These are phyloP conservation scores for Polygonum aviculare DNA, from an alignment of 148 eudicot species.

Conservation along the genomic window DNA sequence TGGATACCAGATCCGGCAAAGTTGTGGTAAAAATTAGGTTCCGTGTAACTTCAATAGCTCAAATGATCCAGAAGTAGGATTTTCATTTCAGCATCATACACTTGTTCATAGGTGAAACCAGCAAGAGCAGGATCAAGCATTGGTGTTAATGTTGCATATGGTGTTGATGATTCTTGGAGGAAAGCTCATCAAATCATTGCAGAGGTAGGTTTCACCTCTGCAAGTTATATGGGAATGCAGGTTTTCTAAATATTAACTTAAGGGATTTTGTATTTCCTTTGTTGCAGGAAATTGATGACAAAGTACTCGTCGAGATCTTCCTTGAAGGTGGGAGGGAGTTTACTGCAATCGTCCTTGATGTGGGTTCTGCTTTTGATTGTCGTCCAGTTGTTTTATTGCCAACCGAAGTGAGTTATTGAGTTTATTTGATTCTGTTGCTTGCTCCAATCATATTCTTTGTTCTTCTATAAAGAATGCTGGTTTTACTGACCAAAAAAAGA, in stretches of 20 bases:
- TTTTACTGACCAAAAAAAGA: background rate
- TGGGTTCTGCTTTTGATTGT: slow-evolving; percentile 48
- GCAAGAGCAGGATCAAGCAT: slow-evolving; percentile 95
- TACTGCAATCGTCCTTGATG: slow-evolving; percentile 81
- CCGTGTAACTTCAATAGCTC: background rate
- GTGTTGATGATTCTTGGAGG: slow-evolving; percentile 52
- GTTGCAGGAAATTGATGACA: slow-evolving; percentile 74
- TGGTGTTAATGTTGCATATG: slow-evolving; percentile 87
- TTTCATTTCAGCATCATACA: background rate
- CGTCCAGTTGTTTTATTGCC: slow-evolving; percentile 70
- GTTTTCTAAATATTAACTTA: background rate
- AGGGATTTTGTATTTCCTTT: background rate
- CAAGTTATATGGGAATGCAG: background rate
- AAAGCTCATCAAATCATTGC: slow-evolving; percentile 54
- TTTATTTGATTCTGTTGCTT: background rate
- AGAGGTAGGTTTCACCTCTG: slow-evolving; percentile 34
- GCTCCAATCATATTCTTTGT: background rate
- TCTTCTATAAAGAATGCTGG: background rate
- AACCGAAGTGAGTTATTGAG: slow-evolving; percentile 37
- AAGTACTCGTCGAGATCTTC: slow-evolving; percentile 67
- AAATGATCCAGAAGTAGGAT: background rate
- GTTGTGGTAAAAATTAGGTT: slow-evolving; percentile 52
- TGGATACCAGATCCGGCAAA: slow-evolving; percentile 58
- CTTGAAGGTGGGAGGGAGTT: slow-evolving; percentile 89
- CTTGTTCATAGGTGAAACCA: slow-evolving; percentile 56